Conservation (phyloP, 306 rosid species). For the Inga laurina region DNA sequence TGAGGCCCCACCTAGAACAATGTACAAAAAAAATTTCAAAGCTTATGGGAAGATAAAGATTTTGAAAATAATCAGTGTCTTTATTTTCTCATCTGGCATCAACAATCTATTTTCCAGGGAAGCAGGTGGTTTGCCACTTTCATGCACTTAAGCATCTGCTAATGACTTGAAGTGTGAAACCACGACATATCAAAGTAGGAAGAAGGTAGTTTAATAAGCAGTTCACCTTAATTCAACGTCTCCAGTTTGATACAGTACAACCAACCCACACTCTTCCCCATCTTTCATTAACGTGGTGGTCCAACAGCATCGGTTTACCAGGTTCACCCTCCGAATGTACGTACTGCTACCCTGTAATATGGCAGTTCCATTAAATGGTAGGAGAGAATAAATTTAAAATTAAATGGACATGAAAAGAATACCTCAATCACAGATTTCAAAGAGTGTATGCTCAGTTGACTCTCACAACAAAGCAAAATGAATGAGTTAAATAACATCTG, state of each 20-base stretch:
- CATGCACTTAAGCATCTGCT: not conserved
- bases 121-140: not conserved
- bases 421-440: conserved; percentile 69
- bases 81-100: not conserved
- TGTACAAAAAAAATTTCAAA: conserved; percentile 19
- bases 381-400: conserved; percentile 29
- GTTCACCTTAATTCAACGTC: conserved; percentile 82
- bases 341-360: conserved; percentile 58
- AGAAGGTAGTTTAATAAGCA: conserved; percentile 27
- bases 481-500: conserved; percentile 42
- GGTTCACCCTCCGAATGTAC: conserved; percentile 57
- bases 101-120: not conserved
- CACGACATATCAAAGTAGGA: conserved; percentile 9
- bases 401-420: conserved; percentile 31
- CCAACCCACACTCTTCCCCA: conserved; percentile 58
- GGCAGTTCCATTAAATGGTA: conserved; percentile 34
- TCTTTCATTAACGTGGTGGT: conserved; percentile 64
- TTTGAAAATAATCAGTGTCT: not conserved
- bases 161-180: conserved; percentile 4
- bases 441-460: conserved; percentile 57
- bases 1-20: not conserved
- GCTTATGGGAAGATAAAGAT: not conserved
- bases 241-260: conserved; percentile 72
- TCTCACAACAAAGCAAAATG: conserved; percentile 73
- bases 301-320: conserved; percentile 75